Evolutionary conservation across 1,284 basidiomycete genomes (phyloP), one percentile per base, ranked within the genome.

Genomic region (Sphagnurus paluster): DNA sequence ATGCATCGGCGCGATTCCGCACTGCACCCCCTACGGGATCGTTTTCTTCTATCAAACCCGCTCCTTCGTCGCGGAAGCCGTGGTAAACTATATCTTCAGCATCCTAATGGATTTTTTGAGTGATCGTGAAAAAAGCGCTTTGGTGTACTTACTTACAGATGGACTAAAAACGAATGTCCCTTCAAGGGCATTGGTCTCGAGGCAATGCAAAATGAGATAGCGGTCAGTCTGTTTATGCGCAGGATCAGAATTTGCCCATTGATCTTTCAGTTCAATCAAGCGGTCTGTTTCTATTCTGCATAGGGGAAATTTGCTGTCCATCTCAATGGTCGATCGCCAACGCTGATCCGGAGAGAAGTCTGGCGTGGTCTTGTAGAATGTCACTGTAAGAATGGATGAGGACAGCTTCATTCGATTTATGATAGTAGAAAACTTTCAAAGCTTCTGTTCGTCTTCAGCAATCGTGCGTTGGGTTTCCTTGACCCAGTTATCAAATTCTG

Each of bases 121-220:
- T n/a, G n/a, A n/a, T n/a, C n/a, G n/a, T n/a, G n/a, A n/a, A n/a
- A n/a, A n/a, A n/a, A n/a, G n/a, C n/a, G n/a, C n/a, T n/a, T n/a
- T n/a, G n/a, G n/a, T 26, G 25, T 26, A 26, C 40, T 48, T 24
- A 54, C 54, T 29, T 29, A 44, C 32, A 32, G n/a, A 40, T 50
- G 7, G 25, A 11, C 37, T 29, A 56, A 57, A 19, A 46, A 16
- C 10, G n/a, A 57, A 17, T 17, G 44, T 52, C 33, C 54, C 52
- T 40, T 55, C 56, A 29, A 57, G 48, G 30, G 20, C 28, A 24
- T 56, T 55, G 21, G 54, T 56, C 34, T 57, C 49, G 13, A 56
- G 44, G 43, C 54, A 57, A 34, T 56, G 52, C 5, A 56, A 17
- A 25, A 54, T 57, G 17, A 50, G 29, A 32, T 48, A 57, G 30